Conservation (phyloP, 2,329 filamentous ascomycete species). For the Trichoderma sp. region DNA sequence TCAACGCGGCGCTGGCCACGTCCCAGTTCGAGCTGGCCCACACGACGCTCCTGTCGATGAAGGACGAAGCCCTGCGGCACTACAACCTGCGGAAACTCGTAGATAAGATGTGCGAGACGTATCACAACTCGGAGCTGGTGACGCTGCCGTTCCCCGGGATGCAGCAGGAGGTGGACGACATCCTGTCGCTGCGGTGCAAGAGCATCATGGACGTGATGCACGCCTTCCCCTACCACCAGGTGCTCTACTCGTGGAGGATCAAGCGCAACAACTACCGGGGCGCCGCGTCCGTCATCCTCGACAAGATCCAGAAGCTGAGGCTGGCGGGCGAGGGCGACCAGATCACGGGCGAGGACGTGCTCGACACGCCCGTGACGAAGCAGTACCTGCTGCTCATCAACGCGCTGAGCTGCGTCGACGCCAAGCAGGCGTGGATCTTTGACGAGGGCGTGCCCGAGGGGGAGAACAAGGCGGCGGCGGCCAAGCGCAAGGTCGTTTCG, state of each 20-base stretch:
- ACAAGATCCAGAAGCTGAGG: conserved; percentile 65
- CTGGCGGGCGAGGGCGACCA: conserved; percentile 61
- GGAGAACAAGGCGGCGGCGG: conserved; percentile 23
- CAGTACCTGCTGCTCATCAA: conserved; percentile 94
- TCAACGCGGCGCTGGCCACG: conserved; percentile 77
- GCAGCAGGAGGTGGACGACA: conserved; percentile 75
- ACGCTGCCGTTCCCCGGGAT: conserved; percentile 78
- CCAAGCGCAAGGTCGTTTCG: conserved; percentile 77
- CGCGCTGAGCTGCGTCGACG: conserved; percentile 80
- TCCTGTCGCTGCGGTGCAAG: conserved; percentile 72
- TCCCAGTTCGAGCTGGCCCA: conserved; percentile 83
- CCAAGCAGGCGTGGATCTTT: conserved; percentile 79
- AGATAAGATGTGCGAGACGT: conserved; percentile 68
- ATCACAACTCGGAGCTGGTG: conserved; percentile 68
- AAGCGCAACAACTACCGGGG: conserved; percentile 85
- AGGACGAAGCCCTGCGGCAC: conserved; percentile 70
- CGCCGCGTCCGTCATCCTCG: conserved; percentile 63
- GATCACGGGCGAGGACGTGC: conserved; percentile 55
- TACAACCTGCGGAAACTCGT: conserved; percentile 72
- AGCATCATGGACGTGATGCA: conserved; percentile 65
- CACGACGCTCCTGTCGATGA: conserved; percentile 72
- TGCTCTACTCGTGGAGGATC: conserved; percentile 89
- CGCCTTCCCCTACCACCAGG: conserved; percentile 82
- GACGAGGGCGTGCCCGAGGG: conserved; percentile 38
- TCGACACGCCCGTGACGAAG: conserved; percentile 67